Evolutionary conservation across 305 asterid species (phyloP).

Genomic region (Ilex paraguariensis): DNA sequence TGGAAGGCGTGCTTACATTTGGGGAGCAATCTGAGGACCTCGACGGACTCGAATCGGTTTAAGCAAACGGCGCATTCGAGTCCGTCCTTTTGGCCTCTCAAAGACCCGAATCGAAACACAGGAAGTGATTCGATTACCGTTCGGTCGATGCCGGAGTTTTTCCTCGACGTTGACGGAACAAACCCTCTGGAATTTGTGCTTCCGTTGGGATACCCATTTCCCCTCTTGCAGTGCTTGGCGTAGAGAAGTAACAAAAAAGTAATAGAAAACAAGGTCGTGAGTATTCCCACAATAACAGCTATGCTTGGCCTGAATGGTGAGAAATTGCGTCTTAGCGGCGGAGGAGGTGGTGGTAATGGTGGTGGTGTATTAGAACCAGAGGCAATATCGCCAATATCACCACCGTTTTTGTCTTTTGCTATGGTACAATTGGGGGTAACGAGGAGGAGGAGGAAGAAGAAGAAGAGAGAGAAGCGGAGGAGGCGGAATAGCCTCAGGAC

Average conservation of each 20-base stretch:
- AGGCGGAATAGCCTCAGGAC: constrained; percentile 15
- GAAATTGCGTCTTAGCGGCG: constrained; percentile 13
- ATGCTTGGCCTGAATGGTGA: constrained; percentile 47
- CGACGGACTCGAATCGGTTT: constrained; percentile 46
- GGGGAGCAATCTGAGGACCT: constrained; percentile 60
- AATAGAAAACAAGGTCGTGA: constrained; percentile 52
- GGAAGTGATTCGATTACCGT: constrained; percentile 59
- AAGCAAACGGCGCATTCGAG: constrained; percentile 84
- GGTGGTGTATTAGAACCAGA: not conserved
- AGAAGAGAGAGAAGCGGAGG: constrained; percentile 11
- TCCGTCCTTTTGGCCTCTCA: constrained; percentile 66
- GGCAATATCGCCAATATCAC: constrained; percentile 1
- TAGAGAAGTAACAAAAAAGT: constrained; percentile 55
- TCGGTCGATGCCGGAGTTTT: constrained; percentile 58
- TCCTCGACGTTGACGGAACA: constrained; percentile 11
- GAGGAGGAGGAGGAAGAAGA: not conserved
- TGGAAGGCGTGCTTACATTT: constrained; percentile 91
- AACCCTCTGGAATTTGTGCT: constrained; percentile 1
- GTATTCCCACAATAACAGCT: constrained; percentile 41
- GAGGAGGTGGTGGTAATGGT: constrained; percentile 25
- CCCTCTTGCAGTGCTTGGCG: constrained; percentile 56
- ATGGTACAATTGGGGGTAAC: too few relatives aligned
- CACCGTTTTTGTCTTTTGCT: not conserved
- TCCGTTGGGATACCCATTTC: not conserved
- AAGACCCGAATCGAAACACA: constrained; percentile 55